Percentiles rank a stretch among this genome's conserved stretches.
phyloP scores from a whole-genome alignment of 257 asterid genomes.

The Lavandula angustifolia region DNA sequence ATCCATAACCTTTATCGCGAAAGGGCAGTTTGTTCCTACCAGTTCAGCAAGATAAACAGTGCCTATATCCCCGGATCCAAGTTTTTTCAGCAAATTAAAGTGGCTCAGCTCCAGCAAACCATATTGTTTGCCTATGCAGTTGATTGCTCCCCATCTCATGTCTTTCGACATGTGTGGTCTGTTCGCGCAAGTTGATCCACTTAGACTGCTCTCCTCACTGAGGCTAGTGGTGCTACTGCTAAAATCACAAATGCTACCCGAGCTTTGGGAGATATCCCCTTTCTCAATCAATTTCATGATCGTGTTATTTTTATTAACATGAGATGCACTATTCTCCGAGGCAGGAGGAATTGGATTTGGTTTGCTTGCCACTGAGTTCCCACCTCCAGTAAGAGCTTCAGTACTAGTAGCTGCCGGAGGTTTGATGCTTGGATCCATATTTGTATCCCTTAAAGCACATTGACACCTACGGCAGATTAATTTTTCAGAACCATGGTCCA shows the following conservation, averaged over 20 bases:
- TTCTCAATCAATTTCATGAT: conserved; percentile 48
- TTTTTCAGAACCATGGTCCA: conserved; percentile 39
- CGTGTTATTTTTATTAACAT: conserved; percentile 37
- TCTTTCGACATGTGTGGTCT: conserved; percentile 94
- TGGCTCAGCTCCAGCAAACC: conserved; percentile 57
- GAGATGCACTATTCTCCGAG: conserved; percentile 36
- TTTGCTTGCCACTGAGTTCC: conserved; percentile 36
- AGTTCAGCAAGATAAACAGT: conserved; percentile 72
- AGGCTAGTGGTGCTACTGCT: conserved; percentile 74
- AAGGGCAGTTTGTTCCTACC: conserved; percentile 52
- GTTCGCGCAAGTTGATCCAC: conserved; percentile 57
- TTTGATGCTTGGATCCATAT: conserved; percentile 39
- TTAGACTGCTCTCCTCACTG: conserved; percentile 79
- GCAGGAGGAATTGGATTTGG: conserved; percentile 29
- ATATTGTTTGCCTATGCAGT: conserved; percentile 34
- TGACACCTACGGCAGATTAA: conserved; percentile 80
- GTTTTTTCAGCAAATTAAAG: conserved; percentile 63
- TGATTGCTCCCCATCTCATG: conserved; percentile 49
- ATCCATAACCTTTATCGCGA: conserved; percentile 81
- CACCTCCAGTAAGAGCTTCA: conserved; percentile 29
- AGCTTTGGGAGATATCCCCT: conserved; percentile 76
- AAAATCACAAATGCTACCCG: conserved; percentile 81
- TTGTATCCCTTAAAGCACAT: conserved; percentile 58
- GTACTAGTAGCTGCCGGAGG: conserved; percentile 29
- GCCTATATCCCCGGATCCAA: conserved; percentile 81